These are phyloP conservation scores for Trifolium dubium DNA, from an alignment of 306 rosid species.

Conservation along the genomic window DNA sequence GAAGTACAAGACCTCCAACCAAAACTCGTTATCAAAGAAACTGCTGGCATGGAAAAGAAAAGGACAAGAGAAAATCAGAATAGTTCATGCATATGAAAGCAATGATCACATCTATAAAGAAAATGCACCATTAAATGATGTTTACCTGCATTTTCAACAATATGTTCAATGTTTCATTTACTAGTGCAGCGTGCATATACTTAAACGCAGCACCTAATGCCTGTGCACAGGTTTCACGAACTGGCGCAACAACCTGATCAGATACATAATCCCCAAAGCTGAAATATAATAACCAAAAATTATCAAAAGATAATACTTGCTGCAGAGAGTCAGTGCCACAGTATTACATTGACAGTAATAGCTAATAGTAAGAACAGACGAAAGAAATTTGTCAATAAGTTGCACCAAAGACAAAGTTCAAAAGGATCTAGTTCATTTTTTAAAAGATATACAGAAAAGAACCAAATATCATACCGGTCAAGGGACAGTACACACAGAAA, in stretches of 20 bases:
- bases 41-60: conserved; percentile 17
- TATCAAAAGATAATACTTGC: conserved; percentile 19
- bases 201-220: conserved; percentile 93
- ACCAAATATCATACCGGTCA: conserved; percentile 73
- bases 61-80: conserved; percentile 13
- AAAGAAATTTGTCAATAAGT: conserved; percentile 12
- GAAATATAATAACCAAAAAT: conserved; percentile 51
- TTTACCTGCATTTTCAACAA: conserved; percentile 97
- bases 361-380: not conserved
- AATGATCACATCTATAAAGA: conserved; percentile 26
- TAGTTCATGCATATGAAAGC: conserved; percentile 26
- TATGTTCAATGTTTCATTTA: conserved; percentile 81
- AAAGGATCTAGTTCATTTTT: conserved; percentile 12
- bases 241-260: conserved; percentile 99
- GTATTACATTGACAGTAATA: conserved; percentile 13
- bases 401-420: conserved; percentile 6
- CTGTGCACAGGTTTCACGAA: conserved; percentile 98
- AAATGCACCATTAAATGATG: conserved; percentile 44
- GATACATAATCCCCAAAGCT: conserved; percentile 99
- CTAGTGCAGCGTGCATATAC: conserved; percentile 88
- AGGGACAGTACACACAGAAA: conserved; percentile 86
- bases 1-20: conserved; percentile 9
- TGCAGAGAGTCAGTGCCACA: conserved; percentile 7
- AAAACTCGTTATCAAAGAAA: conserved; percentile 17
- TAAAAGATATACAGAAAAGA: conserved; percentile 26